These are phyloP conservation scores for Phytophthora agathidicida DNA, from an alignment of 352 stramenopile genomes.

Conservation along the genomic window DNA sequence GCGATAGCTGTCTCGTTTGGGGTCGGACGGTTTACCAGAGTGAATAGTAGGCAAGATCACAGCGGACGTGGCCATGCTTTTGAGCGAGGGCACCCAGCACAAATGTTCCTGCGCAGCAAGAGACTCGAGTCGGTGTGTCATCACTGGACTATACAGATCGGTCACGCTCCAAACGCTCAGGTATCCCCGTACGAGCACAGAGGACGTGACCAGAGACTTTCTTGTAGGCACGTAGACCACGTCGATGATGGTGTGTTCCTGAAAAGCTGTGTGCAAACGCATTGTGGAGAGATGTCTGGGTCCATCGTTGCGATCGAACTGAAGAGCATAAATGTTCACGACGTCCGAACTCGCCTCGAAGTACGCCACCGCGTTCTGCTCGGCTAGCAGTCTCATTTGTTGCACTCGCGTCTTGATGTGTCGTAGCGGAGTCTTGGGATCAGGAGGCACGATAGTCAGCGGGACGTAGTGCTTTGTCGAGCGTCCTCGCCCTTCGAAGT, in stretches of 20 bases:
- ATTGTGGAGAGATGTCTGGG: constrained; percentile 70
- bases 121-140: constrained; percentile 69
- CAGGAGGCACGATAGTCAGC: constrained; percentile 39
- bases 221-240: constrained; percentile 59
- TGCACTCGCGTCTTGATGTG: constrained; percentile 54
- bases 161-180: constrained; percentile 65
- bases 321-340: constrained; percentile 65
- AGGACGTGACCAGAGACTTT: constrained; percentile 61
- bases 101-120: constrained; percentile 58
- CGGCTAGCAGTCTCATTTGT: constrained; percentile 51
- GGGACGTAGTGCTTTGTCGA: constrained; percentile 46
- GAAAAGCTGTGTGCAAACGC: constrained; percentile 76
- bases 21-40: constrained; percentile 19
- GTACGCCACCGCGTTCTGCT: constrained; percentile 69
- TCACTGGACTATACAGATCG: constrained; percentile 59
- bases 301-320: constrained; percentile 68
- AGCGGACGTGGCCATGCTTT: constrained; percentile 55
- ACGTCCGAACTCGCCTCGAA: constrained; percentile 73
- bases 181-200: constrained; percentile 54
- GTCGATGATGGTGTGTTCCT: constrained; percentile 65
- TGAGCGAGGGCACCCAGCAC: constrained; percentile 57
- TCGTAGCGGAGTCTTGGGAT: constrained; percentile 57
- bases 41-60: constrained; percentile 49
- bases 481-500: constrained; percentile 37
- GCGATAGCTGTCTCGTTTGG: constrained; percentile 34